Conservation (phyloP, 2,329 filamentous ascomycete species). For the Pseudocercospora eumusae region DNA sequence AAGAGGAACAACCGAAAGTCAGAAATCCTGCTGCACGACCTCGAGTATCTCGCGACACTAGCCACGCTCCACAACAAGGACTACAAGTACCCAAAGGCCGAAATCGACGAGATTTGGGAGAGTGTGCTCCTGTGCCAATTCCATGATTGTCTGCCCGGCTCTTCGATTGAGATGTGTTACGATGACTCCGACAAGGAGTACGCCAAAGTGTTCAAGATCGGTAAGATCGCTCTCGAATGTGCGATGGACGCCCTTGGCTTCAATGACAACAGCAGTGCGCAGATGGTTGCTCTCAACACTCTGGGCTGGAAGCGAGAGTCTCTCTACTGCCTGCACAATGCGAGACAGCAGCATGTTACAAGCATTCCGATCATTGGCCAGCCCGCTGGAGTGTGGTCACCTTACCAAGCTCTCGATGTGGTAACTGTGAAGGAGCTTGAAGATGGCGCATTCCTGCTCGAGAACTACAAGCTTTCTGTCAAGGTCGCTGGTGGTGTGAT, state of each 20-base stretch:
- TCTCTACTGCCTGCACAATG: slow-evolving; percentile 10
- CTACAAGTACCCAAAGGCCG: slow-evolving; percentile 89
- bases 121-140: slow-evolving; percentile 89
- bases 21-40: slow-evolving; percentile 80
- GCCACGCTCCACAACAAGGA: slow-evolving; percentile 67
- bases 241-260: slow-evolving; percentile 69
- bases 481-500: slow-evolving; percentile 74
- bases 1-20: slow-evolving; percentile 89
- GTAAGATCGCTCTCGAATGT: slow-evolving; percentile 69
- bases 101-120: slow-evolving; percentile 98
- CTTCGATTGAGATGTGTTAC: slow-evolving; percentile 96
- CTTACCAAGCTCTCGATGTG: slow-evolving; percentile 8
- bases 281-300: slow-evolving; percentile 74
- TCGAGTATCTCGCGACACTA: slow-evolving; percentile 84
- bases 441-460: slow-evolving; percentile 65
- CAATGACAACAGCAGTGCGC: slow-evolving; percentile 46
- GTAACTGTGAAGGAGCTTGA: slow-evolving; percentile 22
- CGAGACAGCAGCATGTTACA: slow-evolving; percentile 3
- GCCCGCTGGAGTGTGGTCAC: slow-evolving; percentile 2
- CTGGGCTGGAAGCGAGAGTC: slow-evolving; percentile 72
- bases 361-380: slow-evolving; percentile 21
- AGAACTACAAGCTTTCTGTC: slow-evolving; percentile 75
- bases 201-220: slow-evolving; percentile 75
- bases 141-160: slow-evolving; percentile 94
- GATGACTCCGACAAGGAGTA: slow-evolving; percentile 93